These are phyloP conservation scores for Amoebophrya sp. DNA, from an alignment of 169 alveolate species.

Conservation along the genomic window DNA sequence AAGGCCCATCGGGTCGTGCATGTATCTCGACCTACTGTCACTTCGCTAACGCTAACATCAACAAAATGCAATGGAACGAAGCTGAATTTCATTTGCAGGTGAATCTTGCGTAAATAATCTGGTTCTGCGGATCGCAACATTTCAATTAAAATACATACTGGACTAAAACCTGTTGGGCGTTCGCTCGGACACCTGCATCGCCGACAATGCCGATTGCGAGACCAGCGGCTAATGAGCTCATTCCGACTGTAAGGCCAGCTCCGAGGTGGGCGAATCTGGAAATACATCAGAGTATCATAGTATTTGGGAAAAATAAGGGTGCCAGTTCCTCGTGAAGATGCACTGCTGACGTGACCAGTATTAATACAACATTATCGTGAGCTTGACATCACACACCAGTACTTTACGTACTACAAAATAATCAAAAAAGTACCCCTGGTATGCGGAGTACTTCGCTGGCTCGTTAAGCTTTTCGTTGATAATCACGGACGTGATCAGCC, in stretches of 20 bases:
- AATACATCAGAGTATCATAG: too few species aligned
- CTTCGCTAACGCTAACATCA: too few species aligned
- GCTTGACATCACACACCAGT: too few species aligned
- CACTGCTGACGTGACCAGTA: too few species aligned
- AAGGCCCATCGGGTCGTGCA: too few species aligned
- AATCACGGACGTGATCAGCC: conserved; percentile 74
- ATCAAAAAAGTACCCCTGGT: not conserved
- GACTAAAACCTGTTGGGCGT: conserved; percentile 89
- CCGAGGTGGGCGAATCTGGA: conserved; percentile 88
- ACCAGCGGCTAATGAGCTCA: conserved; percentile 79
- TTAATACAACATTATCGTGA: too few species aligned
- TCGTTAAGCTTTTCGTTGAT: not conserved
- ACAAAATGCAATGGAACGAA: not conserved
- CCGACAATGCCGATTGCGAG: conserved; percentile 94
- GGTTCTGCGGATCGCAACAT: not conserved
- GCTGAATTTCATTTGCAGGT: not conserved
- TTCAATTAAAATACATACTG: too few species aligned
- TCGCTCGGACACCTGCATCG: conserved; percentile 91
- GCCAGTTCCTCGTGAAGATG: too few species aligned
- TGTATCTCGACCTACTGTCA: too few species aligned
- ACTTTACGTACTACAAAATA: too few species aligned
- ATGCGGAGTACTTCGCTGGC: conserved; percentile 19
- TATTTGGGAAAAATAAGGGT: too few species aligned
- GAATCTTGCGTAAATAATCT: not conserved
- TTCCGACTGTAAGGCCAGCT: conserved; percentile 38